Conservation (phyloP, 2,329 filamentous ascomycete species). For the Diaporthe ampelina region DNA sequence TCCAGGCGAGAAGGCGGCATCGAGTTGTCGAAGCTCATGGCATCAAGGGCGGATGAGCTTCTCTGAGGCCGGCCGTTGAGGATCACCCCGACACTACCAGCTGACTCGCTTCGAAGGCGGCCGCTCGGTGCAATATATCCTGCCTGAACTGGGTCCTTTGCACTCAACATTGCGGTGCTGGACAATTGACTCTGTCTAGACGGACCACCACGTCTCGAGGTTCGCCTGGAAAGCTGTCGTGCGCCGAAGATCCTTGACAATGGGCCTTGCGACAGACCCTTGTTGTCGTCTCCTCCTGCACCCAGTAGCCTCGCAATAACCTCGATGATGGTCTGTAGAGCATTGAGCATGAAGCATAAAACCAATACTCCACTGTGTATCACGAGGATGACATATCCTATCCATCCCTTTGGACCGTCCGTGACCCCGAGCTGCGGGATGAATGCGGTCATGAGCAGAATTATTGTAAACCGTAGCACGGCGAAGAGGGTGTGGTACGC, state of each 20-base stretch:
- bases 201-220: conserved; percentile 72
- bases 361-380: conserved; percentile 88
- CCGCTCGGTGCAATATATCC: conserved; percentile 69
- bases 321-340: conserved; percentile 90
- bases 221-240: conserved; percentile 85
- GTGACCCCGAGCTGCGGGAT: conserved; percentile 84
- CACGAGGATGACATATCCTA: conserved; percentile 90
- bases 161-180: conserved; percentile 82
- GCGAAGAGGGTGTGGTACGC: conserved; percentile 92
- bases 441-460: conserved; percentile 86
- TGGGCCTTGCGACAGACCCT: conserved; percentile 81
- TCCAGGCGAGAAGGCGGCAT: conserved; percentile 61
- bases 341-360: conserved; percentile 94
- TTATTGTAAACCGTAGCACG: conserved; percentile 79
- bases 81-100: conserved; percentile 68
- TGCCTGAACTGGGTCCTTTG: conserved; percentile 75
- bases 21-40: conserved; percentile 61
- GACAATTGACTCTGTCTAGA: conserved; percentile 87
- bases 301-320: conserved; percentile 86
- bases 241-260: conserved; percentile 92
- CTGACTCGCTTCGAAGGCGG: conserved; percentile 72
- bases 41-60: conserved; percentile 69
- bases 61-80: conserved; percentile 59
- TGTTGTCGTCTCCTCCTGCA: conserved; percentile 81
- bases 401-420: conserved; percentile 89